Conservation (phyloP, 257 asterid species). For the Eucommia ulmoides region DNA sequence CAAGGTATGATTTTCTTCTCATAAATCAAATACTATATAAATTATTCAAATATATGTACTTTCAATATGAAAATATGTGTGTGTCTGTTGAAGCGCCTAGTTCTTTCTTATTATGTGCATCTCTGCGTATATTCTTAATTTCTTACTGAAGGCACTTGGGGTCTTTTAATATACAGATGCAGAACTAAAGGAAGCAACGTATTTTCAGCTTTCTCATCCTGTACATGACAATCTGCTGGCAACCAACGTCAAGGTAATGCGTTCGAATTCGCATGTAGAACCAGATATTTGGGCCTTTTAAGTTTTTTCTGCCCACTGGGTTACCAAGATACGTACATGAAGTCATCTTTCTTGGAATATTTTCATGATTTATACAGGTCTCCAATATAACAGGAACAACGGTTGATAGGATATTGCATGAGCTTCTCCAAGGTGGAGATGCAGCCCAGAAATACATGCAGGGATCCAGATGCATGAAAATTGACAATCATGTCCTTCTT, state of each 20-base stretch:
- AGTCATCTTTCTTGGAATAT: neutral
- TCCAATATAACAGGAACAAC: constrained; percentile 22
- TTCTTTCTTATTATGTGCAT: too few relatives aligned
- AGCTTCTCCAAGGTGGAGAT: constrained; percentile 76
- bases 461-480: constrained; percentile 61
- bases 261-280: too few relatives aligned
- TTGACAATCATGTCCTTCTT: constrained; percentile 72
- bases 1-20: constrained; percentile 30
- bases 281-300: constrained; percentile 10
- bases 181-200: constrained; percentile 49
- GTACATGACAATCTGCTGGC: constrained; percentile 53
- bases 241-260: constrained; percentile 33
- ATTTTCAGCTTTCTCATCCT: constrained; percentile 44
- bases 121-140: constrained; percentile 1
- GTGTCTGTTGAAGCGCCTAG: too few relatives aligned
- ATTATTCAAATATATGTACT: neutral
- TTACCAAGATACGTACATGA: too few relatives aligned
- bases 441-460: constrained; percentile 66
- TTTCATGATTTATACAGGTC: constrained; percentile 22
- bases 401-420: constrained; percentile 49
- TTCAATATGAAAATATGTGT: neutral
- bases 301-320: constrained; percentile 3
- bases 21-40: neutral
- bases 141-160: constrained; percentile 3
- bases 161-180: constrained; percentile 22